phyloP scores from a whole-genome alignment of 768 basidiomycete genomes.

The Ramaria sp. region DNA sequence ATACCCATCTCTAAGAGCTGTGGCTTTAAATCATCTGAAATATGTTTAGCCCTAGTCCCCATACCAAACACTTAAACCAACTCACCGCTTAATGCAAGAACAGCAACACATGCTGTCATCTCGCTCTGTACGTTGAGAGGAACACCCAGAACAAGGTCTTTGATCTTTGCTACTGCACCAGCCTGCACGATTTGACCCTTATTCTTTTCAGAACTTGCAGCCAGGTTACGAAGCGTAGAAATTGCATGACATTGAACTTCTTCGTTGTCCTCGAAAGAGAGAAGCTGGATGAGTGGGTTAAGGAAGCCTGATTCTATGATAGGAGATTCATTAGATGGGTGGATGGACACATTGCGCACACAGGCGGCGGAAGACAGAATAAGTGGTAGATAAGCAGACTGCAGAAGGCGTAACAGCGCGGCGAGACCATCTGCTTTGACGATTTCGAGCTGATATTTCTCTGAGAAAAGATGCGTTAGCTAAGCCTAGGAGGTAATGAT shows the following conservation, averaged over 20 bases:
- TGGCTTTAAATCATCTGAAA: conserved; percentile 87
- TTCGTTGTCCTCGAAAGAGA: conserved; percentile 98
- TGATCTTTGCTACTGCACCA: conserved; percentile 93
- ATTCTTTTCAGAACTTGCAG: conserved; percentile 96
- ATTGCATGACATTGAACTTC: conserved; percentile 99
- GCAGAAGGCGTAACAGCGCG: conserved; percentile 85
- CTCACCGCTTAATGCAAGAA: conserved; percentile 88
- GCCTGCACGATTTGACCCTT: conserved; percentile 97
- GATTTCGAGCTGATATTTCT: conserved; percentile 98
- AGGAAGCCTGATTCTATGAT: conserved; percentile 99
- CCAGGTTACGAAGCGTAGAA: conserved; percentile 90
- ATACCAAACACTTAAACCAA: conserved; percentile 1
- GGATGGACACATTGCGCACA: conserved; percentile 97
- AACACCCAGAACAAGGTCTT: conserved; percentile 89
- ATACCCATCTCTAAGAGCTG: conserved; percentile 97
- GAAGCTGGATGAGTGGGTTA: conserved; percentile 87
- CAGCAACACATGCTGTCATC: conserved; percentile 99
- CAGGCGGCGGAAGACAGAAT: conserved; percentile 98
- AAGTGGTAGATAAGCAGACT: conserved; percentile 93
- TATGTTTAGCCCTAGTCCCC: background rate
- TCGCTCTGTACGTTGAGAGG: conserved; percentile 97
- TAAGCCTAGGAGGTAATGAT: background rate
- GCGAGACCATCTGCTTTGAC: conserved; percentile 91
- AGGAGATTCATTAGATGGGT: conserved; percentile 96
- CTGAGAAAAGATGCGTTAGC: conserved; percentile 27